Conservation (phyloP, 768 basidiomycete genomes). For the Tulasnella sp. region DNA sequence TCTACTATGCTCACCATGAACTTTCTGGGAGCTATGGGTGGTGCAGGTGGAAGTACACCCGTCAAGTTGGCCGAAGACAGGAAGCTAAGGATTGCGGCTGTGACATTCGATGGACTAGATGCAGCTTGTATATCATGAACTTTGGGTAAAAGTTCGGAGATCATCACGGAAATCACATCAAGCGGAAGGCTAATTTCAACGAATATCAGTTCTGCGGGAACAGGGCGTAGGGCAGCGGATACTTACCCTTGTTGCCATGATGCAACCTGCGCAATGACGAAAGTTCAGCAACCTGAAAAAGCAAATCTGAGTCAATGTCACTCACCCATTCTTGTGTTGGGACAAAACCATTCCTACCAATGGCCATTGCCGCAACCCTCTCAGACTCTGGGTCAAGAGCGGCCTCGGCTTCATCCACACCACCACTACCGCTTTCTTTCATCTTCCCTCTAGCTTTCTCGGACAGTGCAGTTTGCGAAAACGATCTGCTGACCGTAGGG, state of each 20-base stretch:
- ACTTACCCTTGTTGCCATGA: conserved; percentile 94
- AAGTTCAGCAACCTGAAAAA: neutral
- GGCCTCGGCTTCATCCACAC: conserved; percentile 17
- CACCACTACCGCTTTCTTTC: conserved; percentile 39
- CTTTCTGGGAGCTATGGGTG: conserved; percentile 49
- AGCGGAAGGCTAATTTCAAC: conserved; percentile 59
- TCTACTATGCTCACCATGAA: conserved; percentile 48
- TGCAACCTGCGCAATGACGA: conserved; percentile 41
- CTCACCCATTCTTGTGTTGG: conserved; percentile 94
- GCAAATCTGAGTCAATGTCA: neutral
- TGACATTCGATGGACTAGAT: conserved; percentile 35
- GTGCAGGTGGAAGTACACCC: conserved; percentile 60
- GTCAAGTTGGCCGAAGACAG: conserved; percentile 54
- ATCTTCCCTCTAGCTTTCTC: conserved; percentile 91
- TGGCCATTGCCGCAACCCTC: conserved; percentile 48
- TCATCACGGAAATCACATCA: conserved; percentile 74
- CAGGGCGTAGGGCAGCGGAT: neutral
- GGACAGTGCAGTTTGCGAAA: conserved; percentile 30
- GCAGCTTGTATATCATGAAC: conserved; percentile 68
- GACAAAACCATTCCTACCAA: conserved; percentile 84
- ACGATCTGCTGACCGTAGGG: conserved; percentile 2
- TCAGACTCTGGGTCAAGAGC: conserved; percentile 32
- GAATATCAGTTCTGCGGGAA: conserved; percentile 16
- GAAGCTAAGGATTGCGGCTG: conserved; percentile 51
- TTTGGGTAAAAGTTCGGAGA: conserved; percentile 76